A percentile compares a stretch with the other conserved stretches of the same genome.
phyloP scores from a whole-genome alignment of 2,329 filamentous ascomycete genomes.

The Paracorniculantispora psalliotae region DNA sequence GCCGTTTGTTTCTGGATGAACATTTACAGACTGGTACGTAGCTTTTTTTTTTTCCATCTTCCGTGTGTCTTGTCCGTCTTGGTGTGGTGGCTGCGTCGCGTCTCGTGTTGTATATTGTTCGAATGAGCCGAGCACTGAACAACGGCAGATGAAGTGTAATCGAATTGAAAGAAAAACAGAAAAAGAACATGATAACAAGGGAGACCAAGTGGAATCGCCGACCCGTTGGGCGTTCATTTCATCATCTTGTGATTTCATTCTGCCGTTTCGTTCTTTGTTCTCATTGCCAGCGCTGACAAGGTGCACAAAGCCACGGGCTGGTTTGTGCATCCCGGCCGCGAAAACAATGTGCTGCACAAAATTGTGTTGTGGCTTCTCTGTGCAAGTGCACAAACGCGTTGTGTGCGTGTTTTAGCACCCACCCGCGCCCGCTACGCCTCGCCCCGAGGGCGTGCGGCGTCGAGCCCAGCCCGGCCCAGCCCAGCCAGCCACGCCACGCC shows the following conservation, averaged over 20 bases:
- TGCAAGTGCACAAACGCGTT: background rate
- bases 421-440: background rate
- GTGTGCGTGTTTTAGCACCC: background rate
- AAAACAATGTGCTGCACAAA: background rate
- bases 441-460: background rate
- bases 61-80: background rate
- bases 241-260: too few relatives aligned
- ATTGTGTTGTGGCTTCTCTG: too few relatives aligned
- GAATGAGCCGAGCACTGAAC: too few relatives aligned
- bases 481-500: too few relatives aligned
- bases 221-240: too few relatives aligned
- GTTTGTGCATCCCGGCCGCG: background rate
- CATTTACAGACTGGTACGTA: constrained; percentile 1
- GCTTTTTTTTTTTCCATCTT: background rate
- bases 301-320: background rate
- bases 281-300: too few relatives aligned
- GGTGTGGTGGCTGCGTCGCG: background rate
- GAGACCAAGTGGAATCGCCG: too few relatives aligned
- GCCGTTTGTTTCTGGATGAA: background rate
- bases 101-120: background rate
- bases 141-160: too few relatives aligned
- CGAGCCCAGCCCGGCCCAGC: too few relatives aligned
- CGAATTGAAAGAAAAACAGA: too few relatives aligned
- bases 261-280: too few relatives aligned
- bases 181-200: too few relatives aligned